Base-by-base conservation (phyloP, 495 filamentous ascomycete genomes). In the Aspergillus campestris region DNA sequence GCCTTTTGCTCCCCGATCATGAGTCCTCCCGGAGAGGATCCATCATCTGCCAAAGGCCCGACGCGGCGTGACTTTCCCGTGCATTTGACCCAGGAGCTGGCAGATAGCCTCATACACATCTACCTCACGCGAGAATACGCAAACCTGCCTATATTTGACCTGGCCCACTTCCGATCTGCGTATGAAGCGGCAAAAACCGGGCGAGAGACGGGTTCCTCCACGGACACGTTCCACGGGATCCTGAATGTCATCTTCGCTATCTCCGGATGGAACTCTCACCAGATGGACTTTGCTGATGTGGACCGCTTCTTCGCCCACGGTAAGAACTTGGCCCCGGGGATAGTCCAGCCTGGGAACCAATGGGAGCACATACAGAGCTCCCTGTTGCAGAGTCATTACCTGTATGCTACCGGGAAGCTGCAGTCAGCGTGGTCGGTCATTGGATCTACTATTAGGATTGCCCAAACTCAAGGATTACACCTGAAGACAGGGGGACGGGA, bases 381-480 rank as follows among this genome's bases (percentile, higher is more conserved):
- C 8, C 41, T 55, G 6, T 34, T 58, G 7, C 55, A 55, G 33
- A 37, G 44, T 13, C 46, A 52, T 12, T 58, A 58, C 41, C 42
- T 55, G 4, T 45, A 55, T 12, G 38, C 49, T 3, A 52, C 38
- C 3, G 51, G 55, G 0, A 42, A 50, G 9, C 43, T 50, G n/a
- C 39, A 29, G 32, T 27, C 9, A 12, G 49, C 52, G 3, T 55
- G 49, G 55, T 32, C 40, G 8, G 27, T 44, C 4, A 29, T 50
- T 11, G 47, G 48, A 3, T 24, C 40, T 34, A 34, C 46, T 1
- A 42, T 58, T 3, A 42, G 40, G 3, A 44, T 14, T 5, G 52
- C 49, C 8, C 46, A 58, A 31, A 24, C 42, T 1, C 40, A 43
- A 10, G 30, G 35, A 5, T 39, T 55, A 32, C 40, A 52, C 7